Evolutionary conservation across 768 basidiomycete genomes (phyloP).

Genomic region (Cystofilobasidium capitatum): DNA sequence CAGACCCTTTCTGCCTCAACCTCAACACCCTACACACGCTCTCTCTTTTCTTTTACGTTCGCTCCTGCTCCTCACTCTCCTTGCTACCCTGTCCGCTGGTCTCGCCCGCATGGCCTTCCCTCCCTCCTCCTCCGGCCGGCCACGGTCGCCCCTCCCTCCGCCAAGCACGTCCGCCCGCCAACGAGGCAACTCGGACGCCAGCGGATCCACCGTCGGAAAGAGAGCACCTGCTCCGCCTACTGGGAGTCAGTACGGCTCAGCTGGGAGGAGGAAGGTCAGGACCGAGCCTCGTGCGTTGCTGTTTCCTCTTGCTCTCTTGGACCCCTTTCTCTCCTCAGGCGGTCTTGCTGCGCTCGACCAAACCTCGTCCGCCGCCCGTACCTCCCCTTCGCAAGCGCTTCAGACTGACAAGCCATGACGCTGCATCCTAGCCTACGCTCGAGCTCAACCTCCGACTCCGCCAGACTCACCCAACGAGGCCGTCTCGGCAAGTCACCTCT

Average conservation of each 20-base stretch:
- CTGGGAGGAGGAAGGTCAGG: background rate
- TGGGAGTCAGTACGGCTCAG: background rate
- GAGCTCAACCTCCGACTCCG: background rate
- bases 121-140: background rate
- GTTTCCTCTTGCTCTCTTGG: background rate
- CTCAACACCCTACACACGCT: background rate
- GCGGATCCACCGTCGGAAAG: too few relatives aligned
- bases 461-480: background rate
- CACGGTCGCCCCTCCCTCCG: too few relatives aligned
- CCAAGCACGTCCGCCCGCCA: too few relatives aligned
- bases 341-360: background rate
- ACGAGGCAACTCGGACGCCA: too few relatives aligned
- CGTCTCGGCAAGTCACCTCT: background rate
- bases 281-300: background rate
- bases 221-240: background rate
- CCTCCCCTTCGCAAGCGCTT: background rate
- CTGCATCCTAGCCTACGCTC: background rate
- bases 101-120: background rate
- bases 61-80: too few relatives aligned
- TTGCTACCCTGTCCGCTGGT: too few relatives aligned
- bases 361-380: background rate
- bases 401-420: background rate
- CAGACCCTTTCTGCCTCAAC: background rate
- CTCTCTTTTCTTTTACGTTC: background rate
- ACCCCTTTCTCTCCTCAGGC: background rate